Conservation (phyloP, 2,329 filamentous ascomycete genomes). For the Aspergillus spinulosporus region DNA sequence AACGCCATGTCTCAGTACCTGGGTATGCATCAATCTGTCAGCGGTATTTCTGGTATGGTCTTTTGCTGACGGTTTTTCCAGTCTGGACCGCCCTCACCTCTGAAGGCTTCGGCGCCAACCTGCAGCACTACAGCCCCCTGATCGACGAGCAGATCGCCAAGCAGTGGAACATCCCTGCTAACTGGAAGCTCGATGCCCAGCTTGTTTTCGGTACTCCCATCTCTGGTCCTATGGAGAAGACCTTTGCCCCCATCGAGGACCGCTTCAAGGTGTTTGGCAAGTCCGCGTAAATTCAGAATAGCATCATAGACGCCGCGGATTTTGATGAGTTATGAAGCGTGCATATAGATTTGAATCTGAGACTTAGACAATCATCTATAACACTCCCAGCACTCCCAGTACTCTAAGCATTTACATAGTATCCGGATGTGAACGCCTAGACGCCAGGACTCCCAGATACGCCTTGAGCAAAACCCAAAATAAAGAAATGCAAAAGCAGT, state of each 20-base stretch:
- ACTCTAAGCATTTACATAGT: no score
- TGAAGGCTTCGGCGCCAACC: constrained; percentile 80
- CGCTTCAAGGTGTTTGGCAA: constrained; percentile 40
- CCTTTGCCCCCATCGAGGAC: constrained; percentile 31
- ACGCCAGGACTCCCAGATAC: not conserved
- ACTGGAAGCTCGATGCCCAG: constrained; percentile 78
- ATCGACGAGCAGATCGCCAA: constrained; percentile 69
- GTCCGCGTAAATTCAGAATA: constrained; percentile 14
- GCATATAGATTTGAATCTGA: not conserved
- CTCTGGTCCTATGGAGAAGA: constrained; percentile 28
- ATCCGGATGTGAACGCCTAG: not conserved
- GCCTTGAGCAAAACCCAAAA: no score
- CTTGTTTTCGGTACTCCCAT: constrained; percentile 69
- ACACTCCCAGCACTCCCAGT: no score
- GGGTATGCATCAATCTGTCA: constrained; percentile 22
- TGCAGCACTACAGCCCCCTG: constrained; percentile 90
- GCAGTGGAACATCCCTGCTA: constrained; percentile 67
- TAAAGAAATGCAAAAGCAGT: no score
- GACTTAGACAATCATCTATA: not conserved
- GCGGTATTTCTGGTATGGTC: not conserved
- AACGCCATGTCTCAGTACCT: constrained; percentile 77
- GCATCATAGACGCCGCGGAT: not conserved
- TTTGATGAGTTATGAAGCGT: not conserved
- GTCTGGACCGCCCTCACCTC: constrained; percentile 78
- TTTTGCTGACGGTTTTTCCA: constrained; percentile 14